Conservation (phyloP, 768 basidiomycete species). For the Daedaleopsis sinensis region DNA sequence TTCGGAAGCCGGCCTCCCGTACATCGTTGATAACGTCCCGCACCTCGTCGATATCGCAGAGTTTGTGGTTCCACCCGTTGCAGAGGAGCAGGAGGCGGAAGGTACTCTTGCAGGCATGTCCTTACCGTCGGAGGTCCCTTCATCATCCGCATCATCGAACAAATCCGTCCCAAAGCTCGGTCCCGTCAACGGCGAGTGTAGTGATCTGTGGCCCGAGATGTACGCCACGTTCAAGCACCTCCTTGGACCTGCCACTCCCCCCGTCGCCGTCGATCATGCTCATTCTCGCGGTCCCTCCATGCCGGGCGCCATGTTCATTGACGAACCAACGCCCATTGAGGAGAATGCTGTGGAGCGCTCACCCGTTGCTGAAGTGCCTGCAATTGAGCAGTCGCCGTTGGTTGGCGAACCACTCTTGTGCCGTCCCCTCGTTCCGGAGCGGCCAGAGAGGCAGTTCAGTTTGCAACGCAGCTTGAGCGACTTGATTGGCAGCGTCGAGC, state of each 20-base stretch:
- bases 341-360: background rate
- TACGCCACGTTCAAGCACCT: slow-evolving; percentile 29
- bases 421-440: slow-evolving; percentile 19
- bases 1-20: too few relatives aligned
- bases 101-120: slow-evolving; percentile 15
- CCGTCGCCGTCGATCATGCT: background rate
- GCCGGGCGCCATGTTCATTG: slow-evolving; percentile 23
- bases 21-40: background rate
- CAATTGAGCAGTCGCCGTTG: slow-evolving; percentile 26
- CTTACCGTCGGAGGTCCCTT: slow-evolving; percentile 23
- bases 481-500: slow-evolving; percentile 5
- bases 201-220: slow-evolving; percentile 31
- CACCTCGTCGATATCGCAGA: slow-evolving; percentile 24
- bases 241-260: slow-evolving; percentile 23
- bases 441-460: slow-evolving; percentile 3
- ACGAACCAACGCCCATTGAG: slow-evolving; percentile 3
- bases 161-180: slow-evolving; percentile 26
- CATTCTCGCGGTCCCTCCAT: slow-evolving; percentile 8
- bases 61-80: background rate
- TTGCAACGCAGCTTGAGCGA: slow-evolving; percentile 9
- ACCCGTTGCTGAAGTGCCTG: background rate
- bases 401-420: slow-evolving; percentile 29
- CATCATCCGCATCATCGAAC: slow-evolving; percentile 9
- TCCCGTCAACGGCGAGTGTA: slow-evolving; percentile 29
- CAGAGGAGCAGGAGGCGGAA: background rate